Base-by-base conservation (phyloP, 2,329 filamentous ascomycete species). In the Aschersonia sp. region DNA sequence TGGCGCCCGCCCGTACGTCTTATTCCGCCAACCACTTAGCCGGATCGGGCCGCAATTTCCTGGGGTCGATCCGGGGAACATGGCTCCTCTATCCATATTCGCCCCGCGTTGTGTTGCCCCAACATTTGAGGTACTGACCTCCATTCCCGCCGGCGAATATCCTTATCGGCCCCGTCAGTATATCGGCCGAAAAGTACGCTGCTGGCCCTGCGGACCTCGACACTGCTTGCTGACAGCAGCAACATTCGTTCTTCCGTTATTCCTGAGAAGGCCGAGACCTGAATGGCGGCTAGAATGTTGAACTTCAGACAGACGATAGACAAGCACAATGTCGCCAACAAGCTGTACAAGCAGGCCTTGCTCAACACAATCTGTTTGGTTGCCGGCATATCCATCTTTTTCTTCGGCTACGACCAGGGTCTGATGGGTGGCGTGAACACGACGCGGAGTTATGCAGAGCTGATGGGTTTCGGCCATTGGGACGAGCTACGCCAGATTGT, bases 291-390 rank as follows among this genome's bases (percentile, higher is more conserved):
- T 32, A 41, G 4, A 22, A 48, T 48, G 47, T 14, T 14, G 40
- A 46, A 46, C n/a, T 40, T 48, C 30, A 46, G 35, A 8, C 44
- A 35, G 6, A 32, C 30, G 10, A n/a, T 53, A 45, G 49, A 44
- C 43, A 52, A 48, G 30, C 41, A 53, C 46, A 55, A 56, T 46
- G 65, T 77, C 9, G 72, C 73, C 48, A 68, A 77, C 58, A 66
- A 65, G 52, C 60, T 76, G 5, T 66, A 79, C 63, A 80, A 80
- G 64, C 61, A 66, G 14, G 60, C 62, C 41, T 68, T 82, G 50
- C 70, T 81, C 48, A 68, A 79, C 48, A 73, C 73, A 39, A 74
- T 84, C 61, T 83, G 83, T 58, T 72, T 70, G 44, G 66, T 83
- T 11, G 79, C 80, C 1, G 79, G 70, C 2, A 60, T 84, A 11